Evolutionary conservation across 164 flowering plant species (phyloP), one percentile per base, ranked within the genome.

Genomic region (Umbilicus rupestris): DNA sequence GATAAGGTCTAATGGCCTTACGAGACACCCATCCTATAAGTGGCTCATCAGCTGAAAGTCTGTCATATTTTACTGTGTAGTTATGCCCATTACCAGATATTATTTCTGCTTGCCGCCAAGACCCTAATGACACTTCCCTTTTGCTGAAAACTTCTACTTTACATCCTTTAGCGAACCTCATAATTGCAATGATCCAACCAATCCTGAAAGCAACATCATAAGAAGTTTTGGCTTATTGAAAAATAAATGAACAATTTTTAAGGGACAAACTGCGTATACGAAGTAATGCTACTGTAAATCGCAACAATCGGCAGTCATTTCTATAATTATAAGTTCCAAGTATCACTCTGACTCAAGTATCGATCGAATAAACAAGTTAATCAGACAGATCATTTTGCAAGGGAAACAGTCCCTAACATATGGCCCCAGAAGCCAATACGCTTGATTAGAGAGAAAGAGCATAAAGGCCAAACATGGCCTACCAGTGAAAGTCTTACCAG

Each of bases 21-120:
- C 83, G 79, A 15, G 92, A 66, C 20, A 90, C 90, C 76, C 78
- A 78, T 47, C 83, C 89, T 62, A 77, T 67, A 28, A 66, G 26
- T 24, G 30, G 59, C n/a, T 74, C 72, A 64, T 65, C 67, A 20
- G 19, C 76, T 0, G 42, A 49, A 63, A 68, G 12, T 19, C 37
- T 59, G 22, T 74, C 83, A 77, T 85, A 92, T 68, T 73, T 75
- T 49, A 92, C 84, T 33, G 73, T 73, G 69, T 87, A 92, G 67
- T 70, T 70, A 66, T 80, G 86, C n/a, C 96, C 94, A 82, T 88
- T 79, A 22, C 96, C 90, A 35, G 74, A 71, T 14, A 90, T 64
- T 66, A 92, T 88, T 80, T 83, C 82, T 1, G 82, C 96, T 66
- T 77, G 57, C 12, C 73, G 79, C 98, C 96, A 92, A 24, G 87